Base-by-base conservation (phyloP, 768 basidiomycete species). In the Symmetrospora coprosmae region DNA sequence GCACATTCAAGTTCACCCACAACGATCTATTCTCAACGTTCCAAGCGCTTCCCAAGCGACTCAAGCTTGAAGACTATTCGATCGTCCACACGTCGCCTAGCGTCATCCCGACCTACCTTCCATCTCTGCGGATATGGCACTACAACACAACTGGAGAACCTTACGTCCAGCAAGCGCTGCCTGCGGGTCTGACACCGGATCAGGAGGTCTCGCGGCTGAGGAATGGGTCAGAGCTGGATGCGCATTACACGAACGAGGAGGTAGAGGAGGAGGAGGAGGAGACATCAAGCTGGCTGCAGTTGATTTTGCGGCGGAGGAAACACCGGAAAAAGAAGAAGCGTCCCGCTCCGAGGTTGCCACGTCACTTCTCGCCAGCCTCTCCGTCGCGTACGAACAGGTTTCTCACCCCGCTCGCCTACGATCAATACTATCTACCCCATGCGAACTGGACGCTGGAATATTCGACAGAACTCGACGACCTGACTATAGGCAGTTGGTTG, bases 31-130 rank as follows among this genome's bases (percentile, higher is more conserved):
- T 33, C 40, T 30, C 35, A 16, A n/a, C 35, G 6, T 63, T 50
- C 65, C 34, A 25, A 2, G 49, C 37, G 17, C 52, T 67, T 5
- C 58, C 60, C 4, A 76, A 77, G 61, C 71, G 70, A 60, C 67
- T 79, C 39, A 78, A 83, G 68, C 68, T 81, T 65, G 81, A 80
- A 66, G 76, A 83, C 63, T 87, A 83, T 67, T 80, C 80, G 2
- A 81, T 86, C 34, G 78, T 88, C 63, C 88, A 86, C 69, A 84
- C 87, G 27, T 78, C 79, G 34, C 85, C 89, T 4, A 80, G 85
- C 33, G 81, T 89, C 21, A 84, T 90, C 56, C 87, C 88, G n/a
- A 87, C 87, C 60, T 94, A 85, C 73, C 72, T 85, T 47, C 87
- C 90, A 2, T 78, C 82, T 16, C 81, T 90, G 67, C 76, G 88